Base-by-base conservation (phyloP, 2,329 filamentous ascomycete genomes). In the Exophiala phaeomuriformis region DNA sequence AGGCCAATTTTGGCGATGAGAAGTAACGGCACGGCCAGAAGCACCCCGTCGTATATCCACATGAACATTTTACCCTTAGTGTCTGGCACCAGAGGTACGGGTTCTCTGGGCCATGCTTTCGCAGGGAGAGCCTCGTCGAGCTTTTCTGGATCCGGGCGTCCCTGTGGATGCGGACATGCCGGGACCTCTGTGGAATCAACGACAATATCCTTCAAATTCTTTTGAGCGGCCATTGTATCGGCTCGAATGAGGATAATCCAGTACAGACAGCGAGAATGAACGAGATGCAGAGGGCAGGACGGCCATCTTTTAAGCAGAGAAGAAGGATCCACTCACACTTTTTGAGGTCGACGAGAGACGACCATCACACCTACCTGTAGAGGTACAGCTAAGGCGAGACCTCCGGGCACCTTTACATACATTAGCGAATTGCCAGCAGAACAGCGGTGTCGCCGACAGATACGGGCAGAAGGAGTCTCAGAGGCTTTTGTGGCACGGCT, bases 1-100 rank as follows among this genome's bases (percentile, higher is more conserved):
- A 57, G 51, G 10, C 47, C 51, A 19, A 48, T 42, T 39, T 57
- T 57, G 19, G 47, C 29, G 10, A 57, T 49, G 33, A 57, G 43
- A 19, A 54, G 7, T 9, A 51, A 30, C n/a, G 52, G 42, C 3
- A 55, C 41, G 5, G 43, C n/a, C 10, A 55, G 31, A 3, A 55
- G 31, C 9, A 36, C n/a, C n/a, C 19, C 48, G 33, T 55, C 52
- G 43, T 51, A 48, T 42, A 49, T 5, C n/a, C 29, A 12, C 51
- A 49, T 35, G 10, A 53, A 32, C 31, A 53, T 6, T n/a, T 29
- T 39, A 9, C n/a, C 10, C n/a, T 41, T 53, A 4, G 19, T 50
- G 36, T 49, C 46, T 8, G 51, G 51, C 29, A 44, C 51, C 46
- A 53, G 35, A 4, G 51, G 37, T 5, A 53, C 51, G 5, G 51